phyloP scores from a whole-genome alignment of 495 filamentous ascomycete genomes.

The Podospora pseudoanserina region DNA sequence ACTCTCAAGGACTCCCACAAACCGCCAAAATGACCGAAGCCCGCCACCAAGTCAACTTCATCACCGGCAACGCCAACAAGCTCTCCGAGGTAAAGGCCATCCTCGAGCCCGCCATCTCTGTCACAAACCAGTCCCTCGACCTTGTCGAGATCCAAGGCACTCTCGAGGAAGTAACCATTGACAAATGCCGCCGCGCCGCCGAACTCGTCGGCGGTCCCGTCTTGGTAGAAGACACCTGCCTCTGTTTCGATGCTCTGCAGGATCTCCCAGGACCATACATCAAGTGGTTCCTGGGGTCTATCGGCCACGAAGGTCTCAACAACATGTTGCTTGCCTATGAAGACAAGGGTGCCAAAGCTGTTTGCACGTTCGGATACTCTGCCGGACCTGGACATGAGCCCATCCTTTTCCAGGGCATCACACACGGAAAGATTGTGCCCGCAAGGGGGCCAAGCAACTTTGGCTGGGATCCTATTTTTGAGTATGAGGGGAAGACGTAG shows the following conservation, averaged over 20 bases:
- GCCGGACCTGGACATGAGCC: constrained; percentile 79
- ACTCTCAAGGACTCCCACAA: background rate
- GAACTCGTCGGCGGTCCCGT: constrained; percentile 75
- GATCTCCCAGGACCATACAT: constrained; percentile 96
- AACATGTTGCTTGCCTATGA: constrained; percentile 85
- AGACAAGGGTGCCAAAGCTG: constrained; percentile 85
- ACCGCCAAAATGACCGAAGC: constrained; percentile 17
- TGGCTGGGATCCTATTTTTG: constrained; percentile 96
- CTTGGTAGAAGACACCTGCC: constrained; percentile 90
- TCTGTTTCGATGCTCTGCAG: constrained; percentile 85
- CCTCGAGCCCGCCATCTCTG: constrained; percentile 65
- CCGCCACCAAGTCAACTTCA: constrained; percentile 68
- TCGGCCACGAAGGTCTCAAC: constrained; percentile 83
- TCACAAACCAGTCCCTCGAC: constrained; percentile 72
- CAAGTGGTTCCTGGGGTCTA: constrained; percentile 84
- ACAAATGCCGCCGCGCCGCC: constrained; percentile 80
- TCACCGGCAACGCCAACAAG: constrained; percentile 95
- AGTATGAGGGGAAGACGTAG: constrained; percentile 87
- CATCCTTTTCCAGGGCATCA: constrained; percentile 87
- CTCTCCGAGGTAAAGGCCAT: constrained; percentile 83
- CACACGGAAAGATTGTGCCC: constrained; percentile 70
- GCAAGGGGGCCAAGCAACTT: constrained; percentile 71
- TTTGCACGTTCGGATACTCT: constrained; percentile 94
- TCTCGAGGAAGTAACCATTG: constrained; percentile 81
- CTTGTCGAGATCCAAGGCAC: constrained; percentile 87